A percentile compares a stretch with the other conserved stretches of the same genome.
phyloP scores from a whole-genome alignment of 176 grass and related monocot genomes.

The Pontederia paniculata region DNA sequence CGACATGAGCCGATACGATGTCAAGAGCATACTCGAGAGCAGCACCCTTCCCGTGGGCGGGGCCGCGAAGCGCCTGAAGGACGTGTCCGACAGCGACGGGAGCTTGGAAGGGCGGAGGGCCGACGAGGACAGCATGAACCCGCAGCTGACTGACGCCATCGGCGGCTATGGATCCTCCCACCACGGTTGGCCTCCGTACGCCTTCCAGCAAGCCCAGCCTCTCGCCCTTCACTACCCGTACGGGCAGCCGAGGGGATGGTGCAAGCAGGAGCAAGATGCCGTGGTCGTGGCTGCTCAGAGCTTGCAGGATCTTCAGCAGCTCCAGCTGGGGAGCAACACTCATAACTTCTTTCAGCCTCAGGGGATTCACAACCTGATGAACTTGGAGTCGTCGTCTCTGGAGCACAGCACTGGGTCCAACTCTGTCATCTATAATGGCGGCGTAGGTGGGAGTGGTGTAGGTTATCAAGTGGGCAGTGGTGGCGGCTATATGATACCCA shows the following conservation, averaged over 20 bases:
- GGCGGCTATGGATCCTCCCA: constrained; percentile 17
- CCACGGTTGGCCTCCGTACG: constrained; percentile 25
- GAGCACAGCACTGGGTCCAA: constrained; percentile 19
- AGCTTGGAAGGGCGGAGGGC: constrained; percentile 19
- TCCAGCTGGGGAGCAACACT: constrained; percentile 13
- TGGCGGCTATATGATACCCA: constrained; percentile 27
- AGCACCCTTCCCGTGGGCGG: constrained; percentile 32
- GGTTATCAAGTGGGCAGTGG: constrained; percentile 7
- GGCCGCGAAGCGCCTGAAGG: constrained; percentile 37
- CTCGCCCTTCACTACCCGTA: constrained; percentile 25
- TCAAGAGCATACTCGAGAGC: constrained; percentile 69
- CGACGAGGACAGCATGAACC: constrained; percentile 6
- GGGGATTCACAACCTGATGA: constrained; percentile 16
- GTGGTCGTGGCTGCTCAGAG: constrained; percentile 20
- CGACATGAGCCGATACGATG: constrained; percentile 69
- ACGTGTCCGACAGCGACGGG: constrained; percentile 25
- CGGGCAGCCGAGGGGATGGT: constrained; percentile 30
- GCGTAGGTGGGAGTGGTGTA: background rate
- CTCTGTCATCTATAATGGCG: constrained; percentile 16
- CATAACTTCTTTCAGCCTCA: constrained; percentile 52
- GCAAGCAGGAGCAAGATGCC: constrained; percentile 57
- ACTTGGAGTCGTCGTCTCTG: constrained; percentile 17
- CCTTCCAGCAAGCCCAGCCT: constrained; percentile 23
- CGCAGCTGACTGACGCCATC: constrained; percentile 25
- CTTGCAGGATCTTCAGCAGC: constrained; percentile 40